These are phyloP conservation scores for Colletotrichum tamarilloi DNA, from an alignment of 2,329 filamentous ascomycete genomes.

Conservation along the genomic window DNA sequence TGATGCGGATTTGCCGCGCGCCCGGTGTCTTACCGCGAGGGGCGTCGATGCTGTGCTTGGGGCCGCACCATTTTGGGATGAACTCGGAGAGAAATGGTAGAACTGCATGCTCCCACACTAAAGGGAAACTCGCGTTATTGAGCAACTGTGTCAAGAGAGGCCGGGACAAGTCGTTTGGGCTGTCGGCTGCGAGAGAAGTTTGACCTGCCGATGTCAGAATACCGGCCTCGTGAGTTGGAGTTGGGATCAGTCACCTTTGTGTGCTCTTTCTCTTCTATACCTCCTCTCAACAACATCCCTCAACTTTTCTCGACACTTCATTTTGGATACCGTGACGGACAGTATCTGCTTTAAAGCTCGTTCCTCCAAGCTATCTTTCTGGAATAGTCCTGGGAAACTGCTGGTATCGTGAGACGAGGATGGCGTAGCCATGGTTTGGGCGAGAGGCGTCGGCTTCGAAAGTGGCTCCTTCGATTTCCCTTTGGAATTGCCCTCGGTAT, in stretches of 20 bases:
- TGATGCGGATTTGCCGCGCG: slow-evolving; percentile 52
- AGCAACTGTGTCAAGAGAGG: slow-evolving; percentile 42
- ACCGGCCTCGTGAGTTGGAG: too few species aligned
- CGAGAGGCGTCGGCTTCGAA: slow-evolving; percentile 16
- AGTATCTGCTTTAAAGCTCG: slow-evolving; percentile 37
- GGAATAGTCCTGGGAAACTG: not conserved
- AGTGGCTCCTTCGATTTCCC: slow-evolving; percentile 33
- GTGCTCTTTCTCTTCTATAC: slow-evolving; percentile 43
- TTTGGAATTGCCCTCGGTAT: slow-evolving; percentile 27
- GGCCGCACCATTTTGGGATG: slow-evolving; percentile 54
- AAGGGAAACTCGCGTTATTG: slow-evolving; percentile 51
- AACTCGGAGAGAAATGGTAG: slow-evolving; percentile 56
- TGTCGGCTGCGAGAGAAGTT: slow-evolving; percentile 45
- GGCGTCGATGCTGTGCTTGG: slow-evolving; percentile 52
- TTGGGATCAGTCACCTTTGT: slow-evolving; percentile 37
- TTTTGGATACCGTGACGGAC: slow-evolving; percentile 47
- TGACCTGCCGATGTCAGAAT: slow-evolving; percentile 33
- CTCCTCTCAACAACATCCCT: slow-evolving; percentile 48
- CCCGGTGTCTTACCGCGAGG: slow-evolving; percentile 48
- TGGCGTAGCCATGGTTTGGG: not conserved
- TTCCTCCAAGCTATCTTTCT: slow-evolving; percentile 36
- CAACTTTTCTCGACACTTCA: slow-evolving; percentile 49
- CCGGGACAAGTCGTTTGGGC: slow-evolving; percentile 44
- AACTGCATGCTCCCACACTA: slow-evolving; percentile 56
- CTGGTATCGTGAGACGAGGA: not conserved